phyloP scores from a whole-genome alignment of 345 rosid genomes.

The Salix viminalis region DNA sequence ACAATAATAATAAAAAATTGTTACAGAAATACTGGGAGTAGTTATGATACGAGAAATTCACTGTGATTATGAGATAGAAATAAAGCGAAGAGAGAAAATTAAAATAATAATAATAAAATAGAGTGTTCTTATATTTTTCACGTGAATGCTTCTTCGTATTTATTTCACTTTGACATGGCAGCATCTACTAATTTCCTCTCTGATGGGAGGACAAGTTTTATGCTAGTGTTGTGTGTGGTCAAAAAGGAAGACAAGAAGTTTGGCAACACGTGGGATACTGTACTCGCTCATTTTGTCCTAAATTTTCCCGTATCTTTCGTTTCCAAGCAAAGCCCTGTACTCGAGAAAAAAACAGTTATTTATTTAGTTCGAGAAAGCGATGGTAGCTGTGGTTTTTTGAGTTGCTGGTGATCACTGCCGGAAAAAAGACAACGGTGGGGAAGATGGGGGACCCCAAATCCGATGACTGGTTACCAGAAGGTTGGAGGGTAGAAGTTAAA shows the following conservation, averaged over 20 bases:
- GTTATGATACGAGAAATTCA: too few species aligned
- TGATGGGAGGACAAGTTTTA: not conserved
- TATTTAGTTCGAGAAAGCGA: not conserved
- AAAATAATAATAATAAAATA: too few species aligned
- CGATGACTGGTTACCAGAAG: slow-evolving; percentile 46
- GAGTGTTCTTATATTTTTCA: too few species aligned
- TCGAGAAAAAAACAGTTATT: not conserved
- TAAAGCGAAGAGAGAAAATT: too few species aligned
- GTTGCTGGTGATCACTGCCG: not conserved
- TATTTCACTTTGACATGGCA: too few species aligned
- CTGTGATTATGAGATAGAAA: too few species aligned
- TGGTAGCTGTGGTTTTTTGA: not conserved
- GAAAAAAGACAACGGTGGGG: not conserved
- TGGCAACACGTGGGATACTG: slow-evolving; percentile 43
- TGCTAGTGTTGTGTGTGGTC: not conserved
- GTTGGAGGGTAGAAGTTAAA: slow-evolving; percentile 57
- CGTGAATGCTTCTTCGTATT: too few species aligned
- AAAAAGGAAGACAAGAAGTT: slow-evolving; percentile 4
- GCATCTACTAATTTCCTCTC: not conserved
- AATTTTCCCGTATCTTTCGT: not conserved
- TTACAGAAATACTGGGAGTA: too few species aligned
- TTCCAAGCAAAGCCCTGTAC: not conserved
- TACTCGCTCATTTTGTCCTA: slow-evolving; percentile 13
- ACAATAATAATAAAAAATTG: too few species aligned
- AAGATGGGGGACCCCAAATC: slow-evolving; percentile 29